Base-by-base conservation (phyloP, 768 basidiomycete species). In the Chiua virens region DNA sequence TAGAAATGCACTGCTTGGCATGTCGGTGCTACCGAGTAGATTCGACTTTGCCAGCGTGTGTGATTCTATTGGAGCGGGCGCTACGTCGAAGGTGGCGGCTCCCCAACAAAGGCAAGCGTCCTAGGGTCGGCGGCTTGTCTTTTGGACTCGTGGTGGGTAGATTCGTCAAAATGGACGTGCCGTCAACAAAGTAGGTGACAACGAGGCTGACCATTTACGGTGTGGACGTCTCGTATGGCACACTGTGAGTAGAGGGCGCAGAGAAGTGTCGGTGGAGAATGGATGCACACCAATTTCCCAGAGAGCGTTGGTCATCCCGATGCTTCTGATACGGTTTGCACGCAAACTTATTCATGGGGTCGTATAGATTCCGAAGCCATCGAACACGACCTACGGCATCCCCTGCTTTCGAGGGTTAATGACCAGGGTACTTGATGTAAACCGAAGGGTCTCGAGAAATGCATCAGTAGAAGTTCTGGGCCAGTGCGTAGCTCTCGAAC, bases 221-320 rank as follows among this genome's bases (percentile, higher is more conserved):
- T 20, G 23, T 44, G 30, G 38, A 45, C 28, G 45, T 48, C 48
- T 28, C 21, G 47, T 36, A 46, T 53, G 55, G 47, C 42, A 54
- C 27, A 47, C 39, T 36, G 50, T 47, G 27, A 46, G 48, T 23
- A 47, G 49, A 49, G 56, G 66, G 66, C 59, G 66, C 39, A 66
- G 58, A 61, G 57, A 68, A 62, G 62, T 54, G 49, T 47, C 36
- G 15, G 45, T 38, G 35, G 44, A 51, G 61, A 68, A 68, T 66
- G 66, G 66, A 66, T 53, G 56, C 52, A 45, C 47, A 32, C 55
- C 57, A 51, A 52, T 53, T 59, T 46, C 50, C 56, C 54, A 55
- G 27, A 44, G 42, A 30, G 41, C 18, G 34, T 53, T 60, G 49
- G 47, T 49, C 44, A 59, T 52, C 41, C 20, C 10, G 43, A 53